These are phyloP conservation scores for Vaccinium darrowii DNA, from an alignment of 148 eudicot genomes.

Conservation along the genomic window DNA sequence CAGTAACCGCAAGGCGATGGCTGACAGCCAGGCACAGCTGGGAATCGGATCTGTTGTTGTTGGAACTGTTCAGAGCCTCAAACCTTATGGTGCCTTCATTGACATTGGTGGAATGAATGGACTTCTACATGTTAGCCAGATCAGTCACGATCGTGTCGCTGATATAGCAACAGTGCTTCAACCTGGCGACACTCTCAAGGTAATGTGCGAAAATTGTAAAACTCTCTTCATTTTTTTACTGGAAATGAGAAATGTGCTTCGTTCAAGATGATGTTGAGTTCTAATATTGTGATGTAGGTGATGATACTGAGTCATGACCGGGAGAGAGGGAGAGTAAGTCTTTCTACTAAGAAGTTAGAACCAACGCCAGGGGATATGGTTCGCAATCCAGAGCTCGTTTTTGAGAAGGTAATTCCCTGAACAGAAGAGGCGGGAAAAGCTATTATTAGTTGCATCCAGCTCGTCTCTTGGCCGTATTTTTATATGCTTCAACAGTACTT, in stretches of 20 bases:
- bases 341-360: conserved; percentile 95
- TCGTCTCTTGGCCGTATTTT: neutral
- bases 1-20: conserved; percentile 95
- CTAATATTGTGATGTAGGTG: conserved; percentile 49
- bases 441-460: neutral
- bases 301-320: conserved; percentile 98
- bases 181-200: conserved; percentile 96
- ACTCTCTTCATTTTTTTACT: neutral
- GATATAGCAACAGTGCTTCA: conserved; percentile 93
- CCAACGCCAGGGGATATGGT: conserved; percentile 99
- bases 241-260: neutral
- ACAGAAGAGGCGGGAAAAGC: neutral
- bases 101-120: conserved; percentile 98
- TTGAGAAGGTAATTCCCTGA: conserved; percentile 71
- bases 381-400: conserved; percentile 94
- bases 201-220: conserved; percentile 19
- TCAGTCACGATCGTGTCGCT: conserved; percentile 91
- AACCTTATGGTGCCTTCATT: conserved; percentile 98
- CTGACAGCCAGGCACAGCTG: conserved; percentile 93
- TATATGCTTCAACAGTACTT: neutral
- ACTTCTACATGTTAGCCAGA: conserved; percentile 97
- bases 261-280: neutral
- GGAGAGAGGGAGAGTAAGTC: conserved; percentile 95
- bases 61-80: conserved; percentile 90
- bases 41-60: conserved; percentile 93